Evolutionary conservation across 768 basidiomycete genomes (phyloP), one percentile per base, ranked within the genome.

Genomic region (Galerina sulciceps): DNA sequence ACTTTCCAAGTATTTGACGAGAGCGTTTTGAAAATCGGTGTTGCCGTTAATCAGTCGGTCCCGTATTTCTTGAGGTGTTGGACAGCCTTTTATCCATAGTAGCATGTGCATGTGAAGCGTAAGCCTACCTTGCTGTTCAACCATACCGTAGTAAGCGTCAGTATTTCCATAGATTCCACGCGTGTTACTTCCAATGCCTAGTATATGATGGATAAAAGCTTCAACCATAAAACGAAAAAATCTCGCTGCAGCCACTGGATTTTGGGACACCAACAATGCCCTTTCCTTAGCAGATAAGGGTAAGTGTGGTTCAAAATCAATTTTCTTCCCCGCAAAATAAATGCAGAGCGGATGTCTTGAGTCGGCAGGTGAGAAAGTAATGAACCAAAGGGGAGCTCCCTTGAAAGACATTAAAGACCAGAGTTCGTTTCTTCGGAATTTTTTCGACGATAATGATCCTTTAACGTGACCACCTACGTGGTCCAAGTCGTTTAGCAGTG

Each of bases 111-210:
- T 40, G 57, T 79, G 77, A 4, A 78, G 42, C 0, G 75, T 75
- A 0, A 76, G 56, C 9, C 72, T 49, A 1, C 77, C 77, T 60
- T 79, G 78, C 26, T 74, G 70, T 50, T 79, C 76, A 0, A 78
- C 75, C 1, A 74, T 77, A 2, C 78, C 76, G 62, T 76, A 78
- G 46, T 77, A 76, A 0, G 65, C 72, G 14, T 47, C 38, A 1
- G 71, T 70, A 0, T 65, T 26, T 0, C 77, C 75, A 58, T 66
- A 76, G 10, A 74, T 15, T 0, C 74, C 74, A 14, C 37, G 11
- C 26, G 63, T 37, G n/a, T 64, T 44, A 6, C 37, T 38, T 10
- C 51, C 58, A 6, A 66, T 45, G 4, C 69, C 68, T 13, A 74
- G 56, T 1, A 75, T 64, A 63, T 75, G 67, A 40, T 66, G 65